Base-by-base conservation (phyloP, 192 early-diverging fungal genomes). In the Backusella westeae region DNA sequence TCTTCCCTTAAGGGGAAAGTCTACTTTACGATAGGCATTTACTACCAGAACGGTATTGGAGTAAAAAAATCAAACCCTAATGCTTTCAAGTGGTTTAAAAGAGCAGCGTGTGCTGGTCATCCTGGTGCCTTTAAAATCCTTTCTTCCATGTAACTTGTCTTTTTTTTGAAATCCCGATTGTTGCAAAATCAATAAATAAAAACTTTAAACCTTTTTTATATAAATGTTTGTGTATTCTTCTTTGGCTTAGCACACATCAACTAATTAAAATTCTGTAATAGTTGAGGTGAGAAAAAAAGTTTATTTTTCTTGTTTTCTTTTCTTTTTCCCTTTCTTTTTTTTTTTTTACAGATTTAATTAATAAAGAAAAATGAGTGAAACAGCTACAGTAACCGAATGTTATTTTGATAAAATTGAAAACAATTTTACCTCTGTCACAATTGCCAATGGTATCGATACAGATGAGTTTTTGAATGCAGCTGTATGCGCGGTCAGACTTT, bases 401-500 rank as follows among this genome's bases (percentile, higher is more conserved):
- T 90, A 86, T 78, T 89, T 93, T 72, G 82, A 91, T 68, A 85
- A 82, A 34, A 83, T 91, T 69, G 77, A 86, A 23, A 87, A 84
- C 73, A 85, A 84, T 59, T 95, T 89, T 72, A 75, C 86, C 59
- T 84, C 90, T 39, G 93, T 95, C 38, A 77, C 86, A 14, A 82
- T 77, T 21, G 81, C 89, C 49, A 86, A 86, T 34, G 89, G 87
- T 69, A 92, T 95, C 77, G 84, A 89, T 82, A 92, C 91, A 17
- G 72, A 72, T 26, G 74, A 87, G 71, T 95, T 95, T 82, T 80
- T 93, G 15, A 87, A 90, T 78, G 93, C 94, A 17, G 87, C 92
- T 23, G 86, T 89, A 75, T 90, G 90, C 19, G 80, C 94, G 19
- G 86, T 92, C n/a, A 87, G 85, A 74, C 81, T 95, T 23, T 94